Evolutionary conservation across 1,284 basidiomycete species (phyloP), one percentile per base, ranked within the genome.

Genomic region (Rhodotorula mucilaginosa): DNA sequence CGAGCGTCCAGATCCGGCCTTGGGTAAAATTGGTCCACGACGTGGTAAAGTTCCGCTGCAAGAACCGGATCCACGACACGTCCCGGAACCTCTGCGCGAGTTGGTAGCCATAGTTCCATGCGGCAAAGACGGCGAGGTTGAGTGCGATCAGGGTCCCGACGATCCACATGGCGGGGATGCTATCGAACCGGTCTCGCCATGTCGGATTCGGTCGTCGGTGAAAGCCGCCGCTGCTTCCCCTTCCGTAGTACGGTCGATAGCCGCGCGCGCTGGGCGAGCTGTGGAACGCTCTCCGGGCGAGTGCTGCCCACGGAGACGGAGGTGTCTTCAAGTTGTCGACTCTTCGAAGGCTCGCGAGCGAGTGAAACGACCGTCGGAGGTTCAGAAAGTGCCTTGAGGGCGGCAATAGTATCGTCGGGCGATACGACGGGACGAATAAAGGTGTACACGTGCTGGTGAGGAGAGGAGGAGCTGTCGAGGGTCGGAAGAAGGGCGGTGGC

Each of bases 31-130:
- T 75, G 31, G 65, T 56, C 71, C 67, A 69, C 21, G 69, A 71
- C 26, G 64, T 62, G 39, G 74, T 75, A n/a, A 75, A 75, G 67
- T 75, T 70, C 31, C 67, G 59, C 18, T 63, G 63, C 44, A 75
- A 26, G 65, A 67, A 65, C 5, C 62, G 34, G 39, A 73, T 10
- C 59, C 65, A 64, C 23, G 54, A 56, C 23, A 59, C 18, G 57
- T 75, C 74, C 19, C 70, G 31, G 62, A 71, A 74, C 2, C 69
- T 61, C 16, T 31, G 47, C 8, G 56, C 57, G 58, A 74, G 52
- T 52, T 68, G 61, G 19, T 58, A 39, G 15, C 64, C 71, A 61
- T 73, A 75, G n/a, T 54, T 31, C 74, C 74, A 75, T 0, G 67
- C 58, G 47, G 49, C 47, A 48, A 51, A 75, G 19, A 75, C 71